Conservation (phyloP, 495 filamentous ascomycete genomes). For the Penicillium paxilli region DNA sequence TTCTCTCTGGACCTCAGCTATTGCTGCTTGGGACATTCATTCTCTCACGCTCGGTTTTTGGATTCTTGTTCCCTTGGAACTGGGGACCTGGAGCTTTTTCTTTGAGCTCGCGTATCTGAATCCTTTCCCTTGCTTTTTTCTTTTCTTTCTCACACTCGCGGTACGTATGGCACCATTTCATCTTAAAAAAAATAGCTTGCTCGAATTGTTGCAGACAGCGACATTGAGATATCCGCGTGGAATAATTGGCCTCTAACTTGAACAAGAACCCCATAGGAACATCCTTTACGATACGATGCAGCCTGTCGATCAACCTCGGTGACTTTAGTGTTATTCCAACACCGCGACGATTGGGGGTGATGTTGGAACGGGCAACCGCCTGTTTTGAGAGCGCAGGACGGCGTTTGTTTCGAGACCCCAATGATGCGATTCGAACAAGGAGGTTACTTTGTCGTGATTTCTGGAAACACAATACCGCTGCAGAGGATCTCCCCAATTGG, state of each 20-base stretch:
- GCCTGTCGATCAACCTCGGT: constrained; percentile 19
- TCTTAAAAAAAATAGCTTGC: constrained; percentile 17
- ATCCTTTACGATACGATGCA: constrained; percentile 33
- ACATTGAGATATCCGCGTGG: not conserved
- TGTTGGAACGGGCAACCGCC: constrained; percentile 82
- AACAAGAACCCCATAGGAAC: not conserved
- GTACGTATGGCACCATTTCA: constrained; percentile 21
- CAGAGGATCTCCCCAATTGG: constrained; percentile 56
- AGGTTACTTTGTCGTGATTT: constrained; percentile 64
- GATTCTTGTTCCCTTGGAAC: not conserved
- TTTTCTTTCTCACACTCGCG: constrained; percentile 10
- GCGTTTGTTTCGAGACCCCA: constrained; percentile 60
- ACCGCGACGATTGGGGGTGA: constrained; percentile 56
- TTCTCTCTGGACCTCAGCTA: not conserved
- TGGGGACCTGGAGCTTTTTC: not conserved
- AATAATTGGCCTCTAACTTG: constrained; percentile 11
- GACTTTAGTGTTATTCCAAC: constrained; percentile 32
- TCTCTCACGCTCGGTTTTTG: not conserved
- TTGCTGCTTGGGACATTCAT: not conserved
- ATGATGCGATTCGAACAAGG: constrained; percentile 53
- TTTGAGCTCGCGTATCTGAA: constrained; percentile 1
- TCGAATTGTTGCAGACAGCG: constrained; percentile 2
- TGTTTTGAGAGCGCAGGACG: constrained; percentile 76
- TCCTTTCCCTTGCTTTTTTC: constrained; percentile 2
- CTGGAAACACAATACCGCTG: constrained; percentile 63